Conservation (phyloP, 257 asterid genomes). For the Paulownia fortunei region DNA sequence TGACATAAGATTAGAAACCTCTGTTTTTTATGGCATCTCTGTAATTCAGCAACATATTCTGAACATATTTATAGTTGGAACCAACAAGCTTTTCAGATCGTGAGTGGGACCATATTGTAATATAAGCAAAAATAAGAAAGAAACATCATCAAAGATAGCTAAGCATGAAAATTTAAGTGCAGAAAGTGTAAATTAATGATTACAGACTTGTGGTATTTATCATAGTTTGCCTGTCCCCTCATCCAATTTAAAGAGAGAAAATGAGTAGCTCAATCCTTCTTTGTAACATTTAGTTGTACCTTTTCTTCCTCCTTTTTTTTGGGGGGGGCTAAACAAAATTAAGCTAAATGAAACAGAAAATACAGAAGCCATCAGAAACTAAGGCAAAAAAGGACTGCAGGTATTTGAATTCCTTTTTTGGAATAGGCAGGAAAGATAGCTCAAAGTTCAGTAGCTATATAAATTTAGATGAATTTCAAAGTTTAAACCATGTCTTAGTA, state of each 20-base stretch:
- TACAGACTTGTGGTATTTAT: constrained; percentile 35
- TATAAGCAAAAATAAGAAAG: constrained; percentile 19
- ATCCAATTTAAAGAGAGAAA: background rate
- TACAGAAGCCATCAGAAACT: too few relatives aligned
- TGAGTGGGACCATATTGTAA: constrained; percentile 6
- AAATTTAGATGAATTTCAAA: background rate
- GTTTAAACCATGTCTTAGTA: background rate
- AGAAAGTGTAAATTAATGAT: constrained; percentile 39
- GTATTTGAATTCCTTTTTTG: too few relatives aligned
- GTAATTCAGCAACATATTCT: constrained; percentile 21
- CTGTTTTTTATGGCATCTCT: background rate
- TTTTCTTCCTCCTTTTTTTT: too few relatives aligned
- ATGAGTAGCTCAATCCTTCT: background rate
- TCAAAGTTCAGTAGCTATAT: too few relatives aligned
- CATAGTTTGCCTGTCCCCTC: constrained; percentile 23
- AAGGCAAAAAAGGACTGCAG: too few relatives aligned
- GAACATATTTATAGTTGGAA: constrained; percentile 18
- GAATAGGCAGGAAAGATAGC: too few relatives aligned
- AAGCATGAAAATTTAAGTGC: constrained; percentile 41
- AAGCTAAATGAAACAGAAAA: too few relatives aligned
- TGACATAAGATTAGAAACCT: constrained; percentile 17
- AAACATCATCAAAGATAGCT: constrained; percentile 34
- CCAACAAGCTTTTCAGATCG: constrained; percentile 29
- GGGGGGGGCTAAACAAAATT: too few relatives aligned
- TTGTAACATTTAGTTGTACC: too few relatives aligned